These are phyloP conservation scores for Mycena sp. DNA, from an alignment of 1,284 basidiomycete species.

Conservation along the genomic window DNA sequence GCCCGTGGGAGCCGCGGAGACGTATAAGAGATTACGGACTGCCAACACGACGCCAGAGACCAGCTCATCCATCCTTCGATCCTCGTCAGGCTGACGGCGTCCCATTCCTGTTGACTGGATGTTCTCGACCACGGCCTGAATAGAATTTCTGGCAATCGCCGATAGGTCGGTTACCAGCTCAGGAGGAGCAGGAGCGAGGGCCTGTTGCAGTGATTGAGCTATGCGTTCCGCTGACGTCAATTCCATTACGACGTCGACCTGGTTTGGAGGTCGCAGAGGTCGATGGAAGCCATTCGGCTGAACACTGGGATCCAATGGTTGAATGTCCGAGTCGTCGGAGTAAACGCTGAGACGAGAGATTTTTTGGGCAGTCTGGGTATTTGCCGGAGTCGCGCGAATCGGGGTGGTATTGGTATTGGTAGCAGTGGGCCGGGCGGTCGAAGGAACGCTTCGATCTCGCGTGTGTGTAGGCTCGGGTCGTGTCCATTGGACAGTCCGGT, in stretches of 20 bases:
- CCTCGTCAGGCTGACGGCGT: conserved; percentile 59
- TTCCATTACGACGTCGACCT: conserved; percentile 44
- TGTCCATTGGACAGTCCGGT: conserved; percentile 76
- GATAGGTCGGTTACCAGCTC: conserved; percentile 70
- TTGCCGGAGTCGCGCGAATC: conserved; percentile 33
- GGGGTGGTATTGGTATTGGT: conserved; percentile 26
- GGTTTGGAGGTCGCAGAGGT: conserved; percentile 31
- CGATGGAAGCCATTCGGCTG: conserved; percentile 30
- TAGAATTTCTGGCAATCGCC: conserved; percentile 63
- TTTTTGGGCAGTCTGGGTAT: conserved; percentile 35
- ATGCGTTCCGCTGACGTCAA: conserved; percentile 74
- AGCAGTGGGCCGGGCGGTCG: conserved; percentile 42
- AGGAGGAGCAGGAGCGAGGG: conserved; percentile 64
- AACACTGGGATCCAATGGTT: conserved; percentile 57
- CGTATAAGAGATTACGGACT: conserved; percentile 79
- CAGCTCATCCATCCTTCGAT: conserved; percentile 66
- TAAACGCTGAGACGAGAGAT: conserved; percentile 66
- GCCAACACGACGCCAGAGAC: conserved; percentile 74
- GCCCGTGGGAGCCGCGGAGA: conserved; percentile 68
- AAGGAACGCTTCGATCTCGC: conserved; percentile 44
- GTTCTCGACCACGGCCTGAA: conserved; percentile 71
- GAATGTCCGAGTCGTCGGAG: conserved; percentile 81
- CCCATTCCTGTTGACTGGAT: conserved; percentile 56
- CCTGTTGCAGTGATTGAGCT: conserved; percentile 71
- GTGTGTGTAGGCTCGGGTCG: conserved; percentile 54